Base-by-base conservation (phyloP, 768 basidiomycete species). In the Boletus sp. region DNA sequence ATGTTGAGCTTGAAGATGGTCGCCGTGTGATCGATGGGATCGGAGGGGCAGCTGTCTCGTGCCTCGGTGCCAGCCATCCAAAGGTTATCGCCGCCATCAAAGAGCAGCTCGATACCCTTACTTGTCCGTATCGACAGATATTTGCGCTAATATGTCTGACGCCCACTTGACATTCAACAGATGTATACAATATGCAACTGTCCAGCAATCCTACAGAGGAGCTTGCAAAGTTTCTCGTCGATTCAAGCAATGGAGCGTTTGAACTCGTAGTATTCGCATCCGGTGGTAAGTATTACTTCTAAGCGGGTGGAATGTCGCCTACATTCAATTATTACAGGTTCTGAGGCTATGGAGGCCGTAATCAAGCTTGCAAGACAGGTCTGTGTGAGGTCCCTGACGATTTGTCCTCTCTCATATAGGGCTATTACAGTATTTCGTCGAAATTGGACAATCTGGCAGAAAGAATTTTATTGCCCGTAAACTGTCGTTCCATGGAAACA, bases 271-370 rank as follows among this genome's bases (percentile, higher is more conserved):
- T 85, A 2, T 92, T 92, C 66, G 79, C 84, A 17, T 86, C 88
- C 42, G 91, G 92, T 71, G 92, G 92, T 82, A 62, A 55, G 76
- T 64, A 30, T 32, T 24, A 24, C 5, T 44, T 5, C 1, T 7
- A 56, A 41, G 18, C 35, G 5, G 17, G 35, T 11, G 44, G 24
- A 50, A 45, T 18, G 11, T 45, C 24, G 9, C 18, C 40, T 36
- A 57, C 46, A 11, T 29, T 47, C 5, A 33, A 53, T 36, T 52
- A 57, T 36, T 52, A 58, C 52, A 92, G 91, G 92, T 47, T 88
- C 92, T 3, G 93, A 95, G 71, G 92, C 92, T 0, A 90, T 93
- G 88, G 93, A 95, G 61, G 81, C 83, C 55, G 86, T 84, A n/a
- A 78, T 94, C 54, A 95, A 95, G 72, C 79, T 92, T 3, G 83